These are phyloP conservation scores for Myochromella boudieri DNA, from an alignment of 768 basidiomycete genomes.

Conservation along the genomic window DNA sequence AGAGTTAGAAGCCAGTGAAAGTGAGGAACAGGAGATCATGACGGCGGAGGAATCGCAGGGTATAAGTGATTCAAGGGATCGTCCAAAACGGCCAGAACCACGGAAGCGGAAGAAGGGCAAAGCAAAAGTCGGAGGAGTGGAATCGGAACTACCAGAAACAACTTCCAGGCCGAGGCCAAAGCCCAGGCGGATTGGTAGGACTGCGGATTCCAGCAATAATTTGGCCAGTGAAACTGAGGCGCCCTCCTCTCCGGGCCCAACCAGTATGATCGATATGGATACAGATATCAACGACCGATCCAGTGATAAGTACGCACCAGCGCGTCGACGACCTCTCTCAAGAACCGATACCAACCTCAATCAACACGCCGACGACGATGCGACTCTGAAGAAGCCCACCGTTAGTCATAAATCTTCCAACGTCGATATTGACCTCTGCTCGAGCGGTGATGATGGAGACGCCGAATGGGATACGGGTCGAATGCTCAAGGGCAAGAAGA, in stretches of 20 bases:
- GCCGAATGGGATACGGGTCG: constrained; percentile 11
- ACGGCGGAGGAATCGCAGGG: constrained; percentile 13
- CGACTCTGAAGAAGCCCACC: constrained; percentile 4
- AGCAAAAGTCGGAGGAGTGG: constrained; percentile 11
- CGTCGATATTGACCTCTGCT: constrained; percentile 12
- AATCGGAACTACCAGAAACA: constrained; percentile 4
- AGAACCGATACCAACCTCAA: background rate
- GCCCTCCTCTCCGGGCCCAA: too few species aligned
- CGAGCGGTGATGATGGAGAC: constrained; percentile 11
- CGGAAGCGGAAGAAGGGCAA: constrained; percentile 9
- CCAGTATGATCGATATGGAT: background rate
- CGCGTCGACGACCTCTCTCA: background rate
- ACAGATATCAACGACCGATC: background rate
- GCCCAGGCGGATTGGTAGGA: constrained; percentile 26
- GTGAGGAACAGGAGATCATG: constrained; percentile 30
- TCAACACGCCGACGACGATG: background rate
- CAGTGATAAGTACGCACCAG: background rate
- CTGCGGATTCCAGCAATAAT: constrained; percentile 5
- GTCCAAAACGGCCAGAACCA: constrained; percentile 5
- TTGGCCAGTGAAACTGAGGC: too few species aligned
- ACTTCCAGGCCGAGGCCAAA: constrained; percentile 17
- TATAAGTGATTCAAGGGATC: background rate
- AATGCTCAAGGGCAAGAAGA: constrained; percentile 6
- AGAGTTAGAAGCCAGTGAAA: constrained; percentile 47
- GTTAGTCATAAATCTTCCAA: background rate